Evolutionary conservation across 345 rosid species (phyloP).

Genomic region (Eucalyptus melliodora): DNA sequence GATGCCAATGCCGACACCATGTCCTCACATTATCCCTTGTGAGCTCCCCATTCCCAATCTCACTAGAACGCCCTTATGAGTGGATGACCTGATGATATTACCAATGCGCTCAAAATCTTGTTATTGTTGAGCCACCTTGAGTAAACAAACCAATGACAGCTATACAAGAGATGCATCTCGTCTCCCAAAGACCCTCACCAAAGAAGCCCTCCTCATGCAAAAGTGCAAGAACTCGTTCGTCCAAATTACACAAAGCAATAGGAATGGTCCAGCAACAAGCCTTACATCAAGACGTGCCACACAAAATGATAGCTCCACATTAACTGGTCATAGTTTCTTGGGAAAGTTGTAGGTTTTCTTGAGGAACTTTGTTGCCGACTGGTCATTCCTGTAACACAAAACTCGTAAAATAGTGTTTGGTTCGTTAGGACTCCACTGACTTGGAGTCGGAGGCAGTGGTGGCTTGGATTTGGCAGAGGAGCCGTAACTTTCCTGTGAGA

Average conservation of each 20-base stretch:
- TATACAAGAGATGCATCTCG: background rate
- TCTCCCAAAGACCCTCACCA: background rate
- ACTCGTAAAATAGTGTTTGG: constrained; percentile 79
- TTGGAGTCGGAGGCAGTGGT: constrained; percentile 79
- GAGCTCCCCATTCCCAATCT: background rate
- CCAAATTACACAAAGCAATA: background rate
- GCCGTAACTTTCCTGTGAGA: constrained; percentile 46
- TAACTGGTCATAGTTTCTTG: constrained; percentile 32
- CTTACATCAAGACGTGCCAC: background rate
- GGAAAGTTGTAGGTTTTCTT: constrained; percentile 88
- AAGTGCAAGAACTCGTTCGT: background rate
- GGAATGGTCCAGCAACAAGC: background rate
- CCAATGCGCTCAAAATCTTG: background rate
- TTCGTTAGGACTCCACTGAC: constrained; percentile 80
- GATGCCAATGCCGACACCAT: background rate
- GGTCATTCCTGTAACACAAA: constrained; percentile 75
- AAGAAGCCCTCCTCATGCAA: background rate
- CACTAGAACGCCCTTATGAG: background rate
- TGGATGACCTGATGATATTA: background rate
- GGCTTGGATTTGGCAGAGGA: constrained; percentile 61
- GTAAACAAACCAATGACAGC: background rate
- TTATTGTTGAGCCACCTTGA: background rate
- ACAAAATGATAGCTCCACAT: background rate
- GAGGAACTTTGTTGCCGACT: constrained; percentile 67
- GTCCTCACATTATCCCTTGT: background rate